Evolutionary conservation across 345 rosid species (phyloP).

Genomic region (Syzygium oleosum): DNA sequence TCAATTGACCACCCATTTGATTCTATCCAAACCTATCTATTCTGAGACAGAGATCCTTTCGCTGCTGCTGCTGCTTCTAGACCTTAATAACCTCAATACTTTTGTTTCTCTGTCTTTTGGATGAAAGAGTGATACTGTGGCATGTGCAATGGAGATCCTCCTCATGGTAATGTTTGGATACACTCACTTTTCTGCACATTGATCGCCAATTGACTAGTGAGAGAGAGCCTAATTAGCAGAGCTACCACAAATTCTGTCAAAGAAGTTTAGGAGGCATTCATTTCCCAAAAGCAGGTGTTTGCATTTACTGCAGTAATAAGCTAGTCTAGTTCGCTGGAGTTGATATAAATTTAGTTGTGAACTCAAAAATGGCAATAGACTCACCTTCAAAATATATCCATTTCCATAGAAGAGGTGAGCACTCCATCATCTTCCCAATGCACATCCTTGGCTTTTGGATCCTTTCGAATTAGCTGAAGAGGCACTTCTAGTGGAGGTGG

Average conservation of each 20-base stretch:
- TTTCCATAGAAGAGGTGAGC: constrained; percentile 45
- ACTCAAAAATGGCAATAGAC: neutral
- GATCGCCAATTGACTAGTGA: neutral
- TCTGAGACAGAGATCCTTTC: neutral
- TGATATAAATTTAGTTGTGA: neutral
- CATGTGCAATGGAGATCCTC: neutral
- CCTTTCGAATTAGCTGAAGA: constrained; percentile 39
- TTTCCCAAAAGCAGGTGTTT: neutral
- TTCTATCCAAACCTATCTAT: neutral
- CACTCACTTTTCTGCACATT: neutral
- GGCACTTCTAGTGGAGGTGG: constrained; percentile 78
- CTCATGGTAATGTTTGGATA: neutral
- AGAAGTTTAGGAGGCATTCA: neutral
- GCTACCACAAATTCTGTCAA: neutral
- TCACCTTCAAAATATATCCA: constrained; percentile 54
- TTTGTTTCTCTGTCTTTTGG: neutral
- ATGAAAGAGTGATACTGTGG: neutral
- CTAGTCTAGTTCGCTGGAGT: neutral
- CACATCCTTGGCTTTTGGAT: constrained; percentile 47
- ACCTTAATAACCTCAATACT: neutral
- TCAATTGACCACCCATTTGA: neutral
- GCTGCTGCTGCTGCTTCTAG: neutral
- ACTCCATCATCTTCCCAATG: constrained; percentile 87
- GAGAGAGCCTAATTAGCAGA: neutral
- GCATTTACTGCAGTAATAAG: neutral